phyloP scores from a whole-genome alignment of 1,284 basidiomycete species.

The Prillingera fragicola region DNA sequence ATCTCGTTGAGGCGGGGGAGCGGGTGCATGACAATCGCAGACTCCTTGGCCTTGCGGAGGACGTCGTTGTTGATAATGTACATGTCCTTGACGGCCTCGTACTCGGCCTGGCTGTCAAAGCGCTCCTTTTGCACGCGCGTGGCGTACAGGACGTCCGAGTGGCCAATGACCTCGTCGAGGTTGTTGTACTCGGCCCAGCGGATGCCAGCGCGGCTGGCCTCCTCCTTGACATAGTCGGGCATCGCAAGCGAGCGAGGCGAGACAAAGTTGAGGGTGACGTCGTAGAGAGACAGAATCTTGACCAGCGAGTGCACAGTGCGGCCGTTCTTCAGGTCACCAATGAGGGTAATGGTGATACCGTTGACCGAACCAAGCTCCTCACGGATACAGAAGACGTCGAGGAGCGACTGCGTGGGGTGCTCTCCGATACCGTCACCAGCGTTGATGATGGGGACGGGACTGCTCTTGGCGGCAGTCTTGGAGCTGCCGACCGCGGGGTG shows the following conservation, averaged over 20 bases:
- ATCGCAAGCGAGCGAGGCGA: slow-evolving; percentile 84
- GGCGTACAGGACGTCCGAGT: slow-evolving; percentile 96
- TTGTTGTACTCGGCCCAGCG: slow-evolving; percentile 73
- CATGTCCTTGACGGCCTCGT: slow-evolving; percentile 84
- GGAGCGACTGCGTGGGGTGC: slow-evolving; percentile 91
- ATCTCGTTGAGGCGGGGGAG: slow-evolving; percentile 94
- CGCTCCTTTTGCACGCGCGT: slow-evolving; percentile 96
- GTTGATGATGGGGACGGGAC: slow-evolving; percentile 91
- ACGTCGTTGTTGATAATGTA: slow-evolving; percentile 93
- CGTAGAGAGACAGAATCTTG: slow-evolving; percentile 83
- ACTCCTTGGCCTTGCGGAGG: slow-evolving; percentile 82
- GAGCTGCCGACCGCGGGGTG: slow-evolving; percentile 91
- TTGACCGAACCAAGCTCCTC: slow-evolving; percentile 98
- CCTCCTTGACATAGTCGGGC: slow-evolving; percentile 79
- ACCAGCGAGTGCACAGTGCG: slow-evolving; percentile 96
- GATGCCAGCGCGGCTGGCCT: slow-evolving; percentile 76
- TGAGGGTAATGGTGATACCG: slow-evolving; percentile 84
- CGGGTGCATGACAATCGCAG: slow-evolving; percentile 98
- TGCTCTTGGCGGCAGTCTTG: slow-evolving; percentile 86
- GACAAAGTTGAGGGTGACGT: slow-evolving; percentile 91
- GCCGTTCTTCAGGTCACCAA: slow-evolving; percentile 97
- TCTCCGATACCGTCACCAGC: slow-evolving; percentile 97
- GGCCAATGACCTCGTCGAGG: slow-evolving; percentile 80
- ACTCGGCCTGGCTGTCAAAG: slow-evolving; percentile 75
- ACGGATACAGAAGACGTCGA: slow-evolving; percentile 96